phyloP scores from a whole-genome alignment of 2,329 filamentous ascomycete genomes.

The Alternaria sp. region DNA sequence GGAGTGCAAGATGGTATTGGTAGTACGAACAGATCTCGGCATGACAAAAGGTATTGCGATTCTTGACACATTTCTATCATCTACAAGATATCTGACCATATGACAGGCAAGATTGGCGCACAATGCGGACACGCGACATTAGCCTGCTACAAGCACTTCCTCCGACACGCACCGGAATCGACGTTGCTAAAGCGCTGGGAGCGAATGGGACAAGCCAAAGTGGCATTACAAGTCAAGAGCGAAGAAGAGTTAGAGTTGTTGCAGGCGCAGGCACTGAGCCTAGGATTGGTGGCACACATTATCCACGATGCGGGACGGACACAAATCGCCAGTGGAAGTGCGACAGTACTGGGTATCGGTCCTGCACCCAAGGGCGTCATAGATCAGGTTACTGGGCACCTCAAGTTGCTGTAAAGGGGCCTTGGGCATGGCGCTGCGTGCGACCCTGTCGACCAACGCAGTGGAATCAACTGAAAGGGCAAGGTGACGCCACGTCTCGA shows the following conservation, averaged over 20 bases:
- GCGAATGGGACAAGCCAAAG: conserved; percentile 83
- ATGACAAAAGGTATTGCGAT: conserved; percentile 84
- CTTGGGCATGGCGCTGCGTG: neutral
- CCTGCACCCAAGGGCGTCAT: conserved; percentile 83
- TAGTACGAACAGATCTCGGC: conserved; percentile 90
- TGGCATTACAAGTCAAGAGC: conserved; percentile 86
- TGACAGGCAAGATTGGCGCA: conserved; percentile 89
- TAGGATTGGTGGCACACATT: conserved; percentile 86
- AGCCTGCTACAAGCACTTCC: conserved; percentile 90
- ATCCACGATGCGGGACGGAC: conserved; percentile 96
- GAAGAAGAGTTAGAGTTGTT: conserved; percentile 80
- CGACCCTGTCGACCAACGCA: neutral
- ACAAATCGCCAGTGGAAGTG: conserved; percentile 91
- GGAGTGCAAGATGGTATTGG: conserved; percentile 92
- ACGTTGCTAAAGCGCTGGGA: conserved; percentile 84
- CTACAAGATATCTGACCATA: neutral
- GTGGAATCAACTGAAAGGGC: neutral
- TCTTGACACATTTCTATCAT: neutral
- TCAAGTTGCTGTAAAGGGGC: conserved; percentile 75
- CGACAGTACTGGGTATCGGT: conserved; percentile 82
- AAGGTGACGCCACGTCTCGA: neutral
- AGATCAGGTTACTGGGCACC: conserved; percentile 80
- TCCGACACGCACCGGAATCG: conserved; percentile 61
- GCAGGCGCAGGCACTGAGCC: conserved; percentile 78
- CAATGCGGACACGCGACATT: conserved; percentile 96